A percentile compares a stretch with the other conserved stretches of the same genome.
These are phyloP conservation scores for Iris pallida DNA, from an alignment of 116 monocot genomes.

Conservation along the genomic window DNA sequence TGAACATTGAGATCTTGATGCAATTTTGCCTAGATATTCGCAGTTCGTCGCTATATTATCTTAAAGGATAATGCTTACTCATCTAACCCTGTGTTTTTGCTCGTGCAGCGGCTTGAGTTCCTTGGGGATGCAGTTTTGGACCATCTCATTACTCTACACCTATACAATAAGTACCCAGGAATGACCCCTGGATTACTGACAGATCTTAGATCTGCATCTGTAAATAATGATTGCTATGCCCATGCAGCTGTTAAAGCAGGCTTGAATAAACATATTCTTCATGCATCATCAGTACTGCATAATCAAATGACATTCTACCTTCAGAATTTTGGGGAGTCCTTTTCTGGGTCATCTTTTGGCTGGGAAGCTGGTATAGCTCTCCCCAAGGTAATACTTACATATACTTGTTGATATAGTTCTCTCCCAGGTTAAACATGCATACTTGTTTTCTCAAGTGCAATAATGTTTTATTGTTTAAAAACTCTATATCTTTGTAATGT, in stretches of 20 bases:
- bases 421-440: too few relatives aligned
- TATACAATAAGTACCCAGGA: constrained; percentile 41
- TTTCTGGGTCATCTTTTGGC: constrained; percentile 56
- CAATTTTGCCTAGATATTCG: too few relatives aligned
- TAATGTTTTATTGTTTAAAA: too few relatives aligned
- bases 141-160: constrained; percentile 41
- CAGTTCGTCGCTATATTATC: too few relatives aligned
- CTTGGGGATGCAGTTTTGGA: constrained; percentile 70
- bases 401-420: too few relatives aligned
- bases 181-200: constrained; percentile 52
- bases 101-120: constrained; percentile 57
- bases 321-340: constrained; percentile 18
- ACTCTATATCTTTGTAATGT: too few relatives aligned
- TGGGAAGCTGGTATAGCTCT: constrained; percentile 64
- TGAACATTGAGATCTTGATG: too few relatives aligned
- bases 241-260: constrained; percentile 62
- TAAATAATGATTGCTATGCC: constrained; percentile 69
- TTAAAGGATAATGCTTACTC: too few relatives aligned
- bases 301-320: constrained; percentile 46
- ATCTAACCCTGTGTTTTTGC: not conserved
- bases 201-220: constrained; percentile 56
- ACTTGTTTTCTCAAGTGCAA: too few relatives aligned
- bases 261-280: constrained; percentile 63
- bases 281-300: constrained; percentile 52
- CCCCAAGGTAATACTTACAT: constrained; percentile 37